These are phyloP conservation scores for Cercophora samala DNA, from an alignment of 495 filamentous ascomycete species.

Conservation along the genomic window DNA sequence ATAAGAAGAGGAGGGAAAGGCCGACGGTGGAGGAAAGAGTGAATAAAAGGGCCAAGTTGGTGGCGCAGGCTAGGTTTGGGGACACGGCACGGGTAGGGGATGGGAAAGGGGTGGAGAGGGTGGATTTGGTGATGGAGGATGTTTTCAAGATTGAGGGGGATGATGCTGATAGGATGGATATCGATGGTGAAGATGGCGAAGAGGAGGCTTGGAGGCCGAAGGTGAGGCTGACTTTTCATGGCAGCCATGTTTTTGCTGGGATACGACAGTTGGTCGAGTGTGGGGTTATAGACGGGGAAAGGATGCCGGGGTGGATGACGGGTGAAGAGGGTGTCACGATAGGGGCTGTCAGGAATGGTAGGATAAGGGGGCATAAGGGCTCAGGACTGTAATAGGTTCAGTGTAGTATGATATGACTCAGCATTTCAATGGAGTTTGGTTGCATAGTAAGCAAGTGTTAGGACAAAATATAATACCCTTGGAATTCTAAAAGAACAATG, in stretches of 20 bases:
- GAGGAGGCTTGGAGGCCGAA: slow-evolving; percentile 50
- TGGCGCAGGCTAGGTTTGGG: slow-evolving; percentile 58
- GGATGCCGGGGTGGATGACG: slow-evolving; percentile 88
- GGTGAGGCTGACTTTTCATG: slow-evolving; percentile 65
- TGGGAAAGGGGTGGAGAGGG: slow-evolving; percentile 47
- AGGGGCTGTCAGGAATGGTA: slow-evolving; percentile 62
- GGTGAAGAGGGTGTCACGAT: slow-evolving; percentile 78
- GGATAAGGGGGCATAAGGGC: slow-evolving; percentile 50
- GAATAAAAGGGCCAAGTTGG: slow-evolving; percentile 41
- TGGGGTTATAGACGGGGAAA: slow-evolving; percentile 67
- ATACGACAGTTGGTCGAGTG: slow-evolving; percentile 70
- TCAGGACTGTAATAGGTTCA: slow-evolving; percentile 37
- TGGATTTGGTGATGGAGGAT: slow-evolving; percentile 9
- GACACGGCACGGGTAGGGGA: slow-evolving; percentile 47
- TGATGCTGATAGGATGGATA: neutral
- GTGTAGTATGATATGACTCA: neutral
- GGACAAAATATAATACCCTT: neutral
- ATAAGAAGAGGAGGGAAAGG: slow-evolving; percentile 10
- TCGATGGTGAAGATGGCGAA: slow-evolving; percentile 24
- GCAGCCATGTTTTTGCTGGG: slow-evolving; percentile 76
- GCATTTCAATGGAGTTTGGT: slow-evolving; percentile 2
- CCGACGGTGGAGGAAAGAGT: slow-evolving; percentile 29
- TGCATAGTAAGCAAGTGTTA: neutral
- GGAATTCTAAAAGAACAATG: neutral
- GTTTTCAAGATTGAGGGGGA: neutral